Percentiles rank a stretch among this genome's conserved stretches.
Conservation (phyloP, 2,329 filamentous ascomycete species). For the Talaromyces sp. region DNA sequence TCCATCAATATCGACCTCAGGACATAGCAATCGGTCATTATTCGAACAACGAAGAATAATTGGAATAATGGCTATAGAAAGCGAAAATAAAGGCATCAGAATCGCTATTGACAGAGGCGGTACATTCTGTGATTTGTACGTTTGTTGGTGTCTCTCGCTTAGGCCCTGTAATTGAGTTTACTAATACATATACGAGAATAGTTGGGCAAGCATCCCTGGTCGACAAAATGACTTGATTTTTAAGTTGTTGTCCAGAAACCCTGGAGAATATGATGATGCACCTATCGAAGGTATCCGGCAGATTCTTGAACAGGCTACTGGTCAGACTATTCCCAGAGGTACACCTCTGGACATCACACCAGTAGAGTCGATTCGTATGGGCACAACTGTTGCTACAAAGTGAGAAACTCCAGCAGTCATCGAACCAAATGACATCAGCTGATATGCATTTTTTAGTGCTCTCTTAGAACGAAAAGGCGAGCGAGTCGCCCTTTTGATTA, state of each 20-base stretch:
- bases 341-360: slow-evolving; percentile 19
- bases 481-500: slow-evolving; percentile 76
- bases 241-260: slow-evolving; percentile 28
- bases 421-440: not conserved
- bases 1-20: not conserved
- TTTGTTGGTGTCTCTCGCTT: not conserved
- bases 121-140: slow-evolving; percentile 24
- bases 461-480: slow-evolving; percentile 82
- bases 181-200: not conserved
- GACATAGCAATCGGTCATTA: not conserved
- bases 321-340: slow-evolving; percentile 20
- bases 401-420: not conserved
- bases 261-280: slow-evolving; percentile 39
- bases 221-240: slow-evolving; percentile 25
- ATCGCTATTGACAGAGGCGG: slow-evolving; percentile 23
- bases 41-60: not conserved
- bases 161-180: not conserved
- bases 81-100: slow-evolving; percentile 12
- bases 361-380: slow-evolving; percentile 67
- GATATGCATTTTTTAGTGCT: slow-evolving; percentile 68
- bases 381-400: slow-evolving; percentile 86
- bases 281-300: slow-evolving; percentile 80
- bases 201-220: slow-evolving; percentile 21
- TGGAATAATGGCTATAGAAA: slow-evolving; percentile 5
- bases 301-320: slow-evolving; percentile 42